Percentiles rank a stretch among this genome's conserved stretches.
Conservation (phyloP, 2,329 filamentous ascomycete species). For the Microsporum ferrugineum region DNA sequence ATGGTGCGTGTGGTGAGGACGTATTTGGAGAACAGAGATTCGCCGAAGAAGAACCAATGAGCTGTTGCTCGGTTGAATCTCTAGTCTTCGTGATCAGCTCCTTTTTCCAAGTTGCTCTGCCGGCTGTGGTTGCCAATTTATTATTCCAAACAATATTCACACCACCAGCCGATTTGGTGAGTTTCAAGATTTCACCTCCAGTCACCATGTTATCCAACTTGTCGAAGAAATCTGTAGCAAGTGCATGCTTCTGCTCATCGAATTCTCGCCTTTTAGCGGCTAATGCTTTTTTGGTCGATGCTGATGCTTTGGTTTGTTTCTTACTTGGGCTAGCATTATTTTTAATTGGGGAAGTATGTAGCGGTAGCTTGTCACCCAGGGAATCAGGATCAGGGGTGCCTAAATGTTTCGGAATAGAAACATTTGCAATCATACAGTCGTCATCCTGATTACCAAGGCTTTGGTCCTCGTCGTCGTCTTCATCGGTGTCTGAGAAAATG, state of each 20-base stretch:
- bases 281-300: constrained; percentile 26
- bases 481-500: constrained; percentile 30
- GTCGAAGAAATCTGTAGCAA: constrained; percentile 45
- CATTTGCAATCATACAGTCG: constrained; percentile 25
- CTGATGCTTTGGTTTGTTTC: constrained; percentile 16
- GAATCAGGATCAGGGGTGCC: not conserved
- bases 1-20: constrained; percentile 12
- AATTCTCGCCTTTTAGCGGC: constrained; percentile 40
- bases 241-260: constrained; percentile 40
- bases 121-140: constrained; percentile 51
- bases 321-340: constrained; percentile 18
- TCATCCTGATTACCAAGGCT: constrained; percentile 18
- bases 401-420: not conserved
- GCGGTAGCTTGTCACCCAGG: not conserved
- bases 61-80: not conserved
- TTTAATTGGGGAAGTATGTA: constrained; percentile 5
- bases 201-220: constrained; percentile 46
- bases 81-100: constrained; percentile 29
- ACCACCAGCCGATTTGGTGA: constrained; percentile 44
- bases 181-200: constrained; percentile 36
- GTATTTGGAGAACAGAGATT: not conserved
- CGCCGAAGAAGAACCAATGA: constrained; percentile 6
- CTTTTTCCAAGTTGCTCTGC: constrained; percentile 58
- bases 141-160: constrained; percentile 51
- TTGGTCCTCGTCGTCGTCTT: constrained; percentile 19